Evolutionary conservation across 345 rosid genomes (phyloP), one percentile per base, ranked within the genome.

Genomic region (Eucalyptus virginea): DNA sequence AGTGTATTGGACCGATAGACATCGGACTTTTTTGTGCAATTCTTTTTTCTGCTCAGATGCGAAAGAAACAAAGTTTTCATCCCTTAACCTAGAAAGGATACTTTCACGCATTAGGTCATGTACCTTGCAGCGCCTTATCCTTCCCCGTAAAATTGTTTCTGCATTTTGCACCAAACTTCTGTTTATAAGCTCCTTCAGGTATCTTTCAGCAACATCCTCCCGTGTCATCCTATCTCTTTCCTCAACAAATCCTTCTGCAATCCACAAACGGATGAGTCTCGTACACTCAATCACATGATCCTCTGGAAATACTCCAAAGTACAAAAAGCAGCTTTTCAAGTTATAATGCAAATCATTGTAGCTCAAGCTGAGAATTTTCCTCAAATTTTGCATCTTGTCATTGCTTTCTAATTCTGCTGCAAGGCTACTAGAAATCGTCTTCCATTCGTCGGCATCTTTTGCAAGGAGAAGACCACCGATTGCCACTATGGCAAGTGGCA

Each of bases 21-120:
- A 15, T 7, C 65, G 30, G 4, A 58, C 65, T 5, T 1, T 58
- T 10, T 58, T 6, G 3, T 24, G 6, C 65, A 24, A 58, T 11
- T 58, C 7, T 5, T 1, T 0, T 11, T 24, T 58, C 1, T 58
- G 3, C 15, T 26, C 1, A 11, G 3, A 58, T 58, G 30, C 14
- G 5, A 24, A 58, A 1, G 15, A 26, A 58, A 58, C n/a, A 2
- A 58, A 58, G 4, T 58, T 58, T 58, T 10, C 15, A 9, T 26
- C 67, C 8, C 67, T 26, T 26, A 12, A 1, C 30, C 24, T 58
- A 24, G 65, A 24, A 10, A 58, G 6, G 30, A 24, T 58, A 11
- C 30, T 10, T 58, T 58, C 30, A 3, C 65, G 7, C 14, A 58
- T 58, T 24, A 24, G 6, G 14, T 47, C 14, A 47, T 11, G 49